A percentile compares a stretch with the other conserved stretches of the same genome.
These are phyloP conservation scores for Yarrowia sp. DNA, from an alignment of 805 yeast species.

Conservation along the genomic window DNA sequence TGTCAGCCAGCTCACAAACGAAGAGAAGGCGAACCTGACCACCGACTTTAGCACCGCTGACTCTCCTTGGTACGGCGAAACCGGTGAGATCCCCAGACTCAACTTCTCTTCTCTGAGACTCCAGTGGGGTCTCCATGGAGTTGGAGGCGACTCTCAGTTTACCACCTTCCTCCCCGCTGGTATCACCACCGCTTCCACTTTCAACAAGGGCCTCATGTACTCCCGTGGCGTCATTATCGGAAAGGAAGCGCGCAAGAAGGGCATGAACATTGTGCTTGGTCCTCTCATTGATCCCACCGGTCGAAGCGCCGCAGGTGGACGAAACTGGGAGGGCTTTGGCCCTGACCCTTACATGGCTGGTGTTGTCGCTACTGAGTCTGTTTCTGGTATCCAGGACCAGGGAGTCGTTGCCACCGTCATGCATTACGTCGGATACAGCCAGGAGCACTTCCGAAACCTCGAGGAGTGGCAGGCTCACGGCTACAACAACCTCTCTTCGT, in stretches of 20 bases:
- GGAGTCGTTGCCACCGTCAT: conserved; percentile 64
- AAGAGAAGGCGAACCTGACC: conserved; percentile 67
- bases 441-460: conserved; percentile 64
- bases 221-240: conserved; percentile 65
- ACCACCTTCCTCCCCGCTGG: conserved; percentile 64
- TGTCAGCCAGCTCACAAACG: conserved; percentile 62
- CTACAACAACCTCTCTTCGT: conserved; percentile 45
- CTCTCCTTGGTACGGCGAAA: conserved; percentile 56
- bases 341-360: conserved; percentile 69
- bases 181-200: conserved; percentile 64
- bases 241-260: conserved; percentile 60
- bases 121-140: conserved; percentile 71
- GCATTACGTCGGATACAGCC: conserved; percentile 67
- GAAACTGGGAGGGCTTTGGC: conserved; percentile 71
- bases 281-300: conserved; percentile 70
- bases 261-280: conserved; percentile 63
- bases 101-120: conserved; percentile 63
- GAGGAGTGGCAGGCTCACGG: conserved; percentile 57
- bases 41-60: conserved; percentile 59
- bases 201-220: conserved; percentile 60
- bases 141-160: conserved; percentile 60
- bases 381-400: conserved; percentile 63
- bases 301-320: conserved; percentile 66
- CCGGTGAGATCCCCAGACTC: conserved; percentile 63
- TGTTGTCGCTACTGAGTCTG: conserved; percentile 58